Evolutionary conservation across 2,329 filamentous ascomycete genomes (phyloP).

Genomic region (Hypocreales sp.): DNA sequence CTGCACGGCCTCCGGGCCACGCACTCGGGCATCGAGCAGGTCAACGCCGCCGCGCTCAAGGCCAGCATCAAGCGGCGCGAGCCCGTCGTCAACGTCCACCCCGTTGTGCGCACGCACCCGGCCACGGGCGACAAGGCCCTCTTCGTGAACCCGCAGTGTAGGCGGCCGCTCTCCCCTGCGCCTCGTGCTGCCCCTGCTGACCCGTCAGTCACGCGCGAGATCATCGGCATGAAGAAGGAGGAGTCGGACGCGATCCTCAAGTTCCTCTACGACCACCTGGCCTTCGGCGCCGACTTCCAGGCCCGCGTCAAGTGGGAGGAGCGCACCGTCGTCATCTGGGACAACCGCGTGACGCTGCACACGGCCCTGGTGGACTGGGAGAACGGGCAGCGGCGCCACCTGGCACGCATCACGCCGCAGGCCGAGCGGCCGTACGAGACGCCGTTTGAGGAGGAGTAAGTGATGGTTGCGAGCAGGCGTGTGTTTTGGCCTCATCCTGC

Average conservation of each 20-base stretch:
- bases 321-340: conserved; percentile 75
- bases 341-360: conserved; percentile 68
- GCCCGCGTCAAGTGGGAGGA: conserved; percentile 62
- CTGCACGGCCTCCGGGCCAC: conserved; percentile 68
- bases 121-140: conserved; percentile 72
- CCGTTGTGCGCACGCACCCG: conserved; percentile 68
- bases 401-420: conserved; percentile 71
- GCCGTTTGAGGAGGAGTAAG: conserved; percentile 17
- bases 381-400: conserved; percentile 59
- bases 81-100: conserved; percentile 59
- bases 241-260: conserved; percentile 64
- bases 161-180: conserved; percentile 12
- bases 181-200: background rate
- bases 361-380: conserved; percentile 73
- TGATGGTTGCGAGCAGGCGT: too few species aligned
- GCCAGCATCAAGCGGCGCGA: conserved; percentile 62
- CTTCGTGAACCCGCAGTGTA: conserved; percentile 71
- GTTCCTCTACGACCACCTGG: conserved; percentile 46
- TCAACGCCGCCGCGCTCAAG: conserved; percentile 47
- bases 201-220: conserved; percentile 54
- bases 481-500: too few species aligned
- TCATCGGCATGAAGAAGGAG: conserved; percentile 74
- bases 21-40: conserved; percentile 74
- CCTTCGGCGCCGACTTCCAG: conserved; percentile 48
- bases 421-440: conserved; percentile 67